Evolutionary conservation across 2,329 filamentous ascomycete species (phyloP).

Genomic region (Didymella pinodella): DNA sequence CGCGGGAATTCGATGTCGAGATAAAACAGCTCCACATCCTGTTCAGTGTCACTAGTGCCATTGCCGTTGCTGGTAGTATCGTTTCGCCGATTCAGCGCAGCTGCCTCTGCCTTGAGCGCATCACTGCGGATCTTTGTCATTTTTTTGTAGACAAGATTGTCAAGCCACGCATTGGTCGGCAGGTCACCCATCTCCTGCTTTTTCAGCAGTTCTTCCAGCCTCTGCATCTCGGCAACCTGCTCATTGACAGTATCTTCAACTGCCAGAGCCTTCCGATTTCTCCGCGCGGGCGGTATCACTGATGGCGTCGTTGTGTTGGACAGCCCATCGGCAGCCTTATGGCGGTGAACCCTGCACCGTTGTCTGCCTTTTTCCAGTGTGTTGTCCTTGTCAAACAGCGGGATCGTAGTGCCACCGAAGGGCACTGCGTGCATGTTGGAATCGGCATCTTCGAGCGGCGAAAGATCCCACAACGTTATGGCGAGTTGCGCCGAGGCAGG

Average conservation of each 20-base stretch:
- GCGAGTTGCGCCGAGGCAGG: conserved; percentile 84
- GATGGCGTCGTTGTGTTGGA: conserved; percentile 82
- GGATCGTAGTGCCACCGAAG: conserved; percentile 91
- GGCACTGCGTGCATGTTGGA: conserved; percentile 81
- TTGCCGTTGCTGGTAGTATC: conserved; percentile 26
- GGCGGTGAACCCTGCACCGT: conserved; percentile 85
- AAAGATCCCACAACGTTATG: conserved; percentile 95
- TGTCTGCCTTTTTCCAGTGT: conserved; percentile 91
- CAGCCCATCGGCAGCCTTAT: conserved; percentile 84
- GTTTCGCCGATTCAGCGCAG: conserved; percentile 48
- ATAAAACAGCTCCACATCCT: conserved; percentile 72
- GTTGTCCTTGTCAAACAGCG: conserved; percentile 91
- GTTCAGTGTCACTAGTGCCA: conserved; percentile 43
- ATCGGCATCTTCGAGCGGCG: conserved; percentile 75
- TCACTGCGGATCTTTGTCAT: conserved; percentile 72
- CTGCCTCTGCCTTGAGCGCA: conserved; percentile 47
- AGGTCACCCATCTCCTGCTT: conserved; percentile 99
- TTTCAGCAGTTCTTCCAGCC: conserved; percentile 89
- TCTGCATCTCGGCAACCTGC: conserved; percentile 84
- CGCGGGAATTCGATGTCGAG: conserved; percentile 91
- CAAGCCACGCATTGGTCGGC: conserved; percentile 90
- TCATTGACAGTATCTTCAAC: conserved; percentile 61
- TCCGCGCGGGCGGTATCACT: conserved; percentile 63
- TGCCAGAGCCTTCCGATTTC: conserved; percentile 58
- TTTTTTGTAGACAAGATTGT: conserved; percentile 89